Evolutionary conservation across 345 rosid genomes (phyloP).

Genomic region (Pistacia atlantica): DNA sequence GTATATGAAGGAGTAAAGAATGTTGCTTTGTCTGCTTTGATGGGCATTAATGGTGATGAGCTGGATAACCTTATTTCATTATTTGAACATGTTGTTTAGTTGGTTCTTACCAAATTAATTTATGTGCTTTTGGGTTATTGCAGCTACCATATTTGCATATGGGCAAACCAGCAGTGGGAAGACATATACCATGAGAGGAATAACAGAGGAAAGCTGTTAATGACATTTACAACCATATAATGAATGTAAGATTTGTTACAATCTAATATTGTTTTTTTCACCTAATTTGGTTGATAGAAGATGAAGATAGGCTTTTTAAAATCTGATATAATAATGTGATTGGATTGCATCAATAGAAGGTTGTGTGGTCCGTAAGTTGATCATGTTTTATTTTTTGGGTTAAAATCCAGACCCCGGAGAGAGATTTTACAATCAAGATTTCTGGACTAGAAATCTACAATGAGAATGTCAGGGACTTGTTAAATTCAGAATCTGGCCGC

Average conservation of each 20-base stretch:
- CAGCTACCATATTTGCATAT: conserved; percentile 98
- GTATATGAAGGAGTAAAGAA: conserved; percentile 98
- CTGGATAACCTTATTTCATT: neutral
- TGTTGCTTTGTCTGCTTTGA: conserved; percentile 94
- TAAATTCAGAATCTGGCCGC: conserved; percentile 91
- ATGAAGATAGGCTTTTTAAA: neutral
- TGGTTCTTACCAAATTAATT: neutral
- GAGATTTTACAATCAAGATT: conserved; percentile 91
- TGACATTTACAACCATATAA: conserved; percentile 89
- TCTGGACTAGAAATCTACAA: conserved; percentile 97
- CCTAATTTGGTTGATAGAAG: neutral
- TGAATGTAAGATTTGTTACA: conserved; percentile 51
- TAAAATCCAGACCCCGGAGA: conserved; percentile 80
- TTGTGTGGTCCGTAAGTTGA: neutral
- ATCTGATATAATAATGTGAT: neutral
- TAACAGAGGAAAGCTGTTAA: conserved; percentile 96
- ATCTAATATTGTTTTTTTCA: neutral
- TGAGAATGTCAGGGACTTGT: conserved; percentile 89
- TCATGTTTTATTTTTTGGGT: conserved; percentile 16
- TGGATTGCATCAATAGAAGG: neutral
- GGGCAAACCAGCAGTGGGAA: conserved; percentile 99
- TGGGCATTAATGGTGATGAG: conserved; percentile 86
- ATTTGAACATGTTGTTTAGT: neutral
- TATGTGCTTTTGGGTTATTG: conserved; percentile 6
- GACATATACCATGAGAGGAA: conserved; percentile 97